phyloP scores from a whole-genome alignment of 2,329 filamentous ascomycete species.

The Penicillium sp. region DNA sequence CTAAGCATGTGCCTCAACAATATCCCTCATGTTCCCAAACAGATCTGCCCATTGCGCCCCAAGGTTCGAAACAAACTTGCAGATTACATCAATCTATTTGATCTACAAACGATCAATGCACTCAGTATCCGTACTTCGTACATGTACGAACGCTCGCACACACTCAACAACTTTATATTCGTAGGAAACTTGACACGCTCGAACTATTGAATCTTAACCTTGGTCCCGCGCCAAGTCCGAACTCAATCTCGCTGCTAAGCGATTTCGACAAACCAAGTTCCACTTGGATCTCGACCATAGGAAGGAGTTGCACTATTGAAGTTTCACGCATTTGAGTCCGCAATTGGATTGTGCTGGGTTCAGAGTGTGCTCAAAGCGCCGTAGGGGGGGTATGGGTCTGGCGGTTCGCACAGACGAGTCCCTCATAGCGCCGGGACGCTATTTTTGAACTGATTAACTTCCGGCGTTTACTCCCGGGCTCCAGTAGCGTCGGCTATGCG shows the following conservation, averaged over 20 bases:
- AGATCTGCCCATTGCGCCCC: background rate
- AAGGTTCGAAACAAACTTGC: background rate
- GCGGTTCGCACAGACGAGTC: background rate
- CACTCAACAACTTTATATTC: background rate
- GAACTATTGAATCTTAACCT: conserved; percentile 12
- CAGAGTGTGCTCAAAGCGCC: background rate
- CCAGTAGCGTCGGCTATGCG: too few relatives aligned
- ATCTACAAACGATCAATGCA: background rate
- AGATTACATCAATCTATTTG: background rate
- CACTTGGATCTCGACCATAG: background rate
- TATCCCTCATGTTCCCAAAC: background rate
- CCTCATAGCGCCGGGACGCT: background rate
- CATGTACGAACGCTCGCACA: background rate
- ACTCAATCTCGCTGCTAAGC: background rate
- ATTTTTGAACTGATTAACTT: background rate
- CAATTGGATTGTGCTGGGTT: background rate
- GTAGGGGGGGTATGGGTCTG: background rate
- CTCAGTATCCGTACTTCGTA: too few relatives aligned
- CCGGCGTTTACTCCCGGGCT: background rate
- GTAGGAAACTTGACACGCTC: conserved; percentile 5
- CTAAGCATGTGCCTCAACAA: background rate
- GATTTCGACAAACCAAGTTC: background rate
- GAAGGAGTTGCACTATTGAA: background rate
- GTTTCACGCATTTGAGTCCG: background rate
- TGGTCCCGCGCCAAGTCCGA: background rate